Conservation (phyloP, 495 filamentous ascomycete genomes). For the Xylaria cubensis region DNA sequence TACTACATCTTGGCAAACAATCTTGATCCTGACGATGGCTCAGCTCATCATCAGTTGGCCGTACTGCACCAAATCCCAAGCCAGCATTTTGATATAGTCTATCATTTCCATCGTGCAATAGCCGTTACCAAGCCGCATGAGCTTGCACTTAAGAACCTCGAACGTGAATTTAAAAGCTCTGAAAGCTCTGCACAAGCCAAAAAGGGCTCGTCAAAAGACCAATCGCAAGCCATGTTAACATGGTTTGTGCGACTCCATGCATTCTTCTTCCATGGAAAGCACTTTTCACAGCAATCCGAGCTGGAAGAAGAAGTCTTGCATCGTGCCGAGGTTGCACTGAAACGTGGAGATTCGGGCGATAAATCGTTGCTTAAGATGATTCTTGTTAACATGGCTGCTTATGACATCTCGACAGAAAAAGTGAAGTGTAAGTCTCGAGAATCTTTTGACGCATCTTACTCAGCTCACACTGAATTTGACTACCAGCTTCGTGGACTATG, state of each 20-base stretch:
- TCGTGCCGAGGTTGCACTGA: slow-evolving; percentile 74
- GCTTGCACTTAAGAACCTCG: slow-evolving; percentile 74
- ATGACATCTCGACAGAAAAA: slow-evolving; percentile 69
- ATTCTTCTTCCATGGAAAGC: slow-evolving; percentile 74
- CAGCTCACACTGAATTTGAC: slow-evolving; percentile 37
- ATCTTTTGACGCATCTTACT: slow-evolving; percentile 11
- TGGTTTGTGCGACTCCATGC: slow-evolving; percentile 93
- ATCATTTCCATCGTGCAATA: slow-evolving; percentile 86
- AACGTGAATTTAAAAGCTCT: slow-evolving; percentile 76
- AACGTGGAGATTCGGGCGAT: slow-evolving; percentile 60
- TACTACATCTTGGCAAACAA: slow-evolving; percentile 85
- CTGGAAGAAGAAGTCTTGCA: slow-evolving; percentile 85
- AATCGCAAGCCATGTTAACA: slow-evolving; percentile 60
- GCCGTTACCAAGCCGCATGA: slow-evolving; percentile 75
- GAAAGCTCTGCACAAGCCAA: slow-evolving; percentile 36
- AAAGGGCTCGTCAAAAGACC: slow-evolving; percentile 35
- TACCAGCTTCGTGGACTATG: slow-evolving; percentile 44
- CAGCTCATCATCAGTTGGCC: slow-evolving; percentile 86
- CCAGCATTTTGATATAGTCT: slow-evolving; percentile 81
- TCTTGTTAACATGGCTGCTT: slow-evolving; percentile 84
- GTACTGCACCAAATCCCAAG: slow-evolving; percentile 78
- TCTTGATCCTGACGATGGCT: slow-evolving; percentile 78
- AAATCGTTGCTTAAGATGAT: slow-evolving; percentile 75
- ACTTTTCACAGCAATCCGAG: slow-evolving; percentile 76
- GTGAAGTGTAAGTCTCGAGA: slow-evolving; percentile 61